Conservation (phyloP, 306 rosid genomes). For the Hippophae rhamnoides region DNA sequence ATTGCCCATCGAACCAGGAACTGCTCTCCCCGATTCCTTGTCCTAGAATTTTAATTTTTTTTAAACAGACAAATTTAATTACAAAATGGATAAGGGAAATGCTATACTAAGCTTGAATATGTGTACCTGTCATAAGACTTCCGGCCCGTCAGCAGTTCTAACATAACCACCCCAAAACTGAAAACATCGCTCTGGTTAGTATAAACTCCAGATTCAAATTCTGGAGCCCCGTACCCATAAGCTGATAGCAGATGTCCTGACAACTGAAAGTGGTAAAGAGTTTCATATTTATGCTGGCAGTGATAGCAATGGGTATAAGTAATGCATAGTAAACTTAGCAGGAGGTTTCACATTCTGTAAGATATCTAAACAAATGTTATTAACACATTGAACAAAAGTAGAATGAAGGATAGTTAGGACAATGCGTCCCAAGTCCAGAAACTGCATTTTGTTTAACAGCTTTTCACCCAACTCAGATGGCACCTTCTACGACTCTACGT, state of each 20-base stretch:
- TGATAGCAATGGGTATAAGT: not conserved
- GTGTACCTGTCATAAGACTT: conserved; percentile 71
- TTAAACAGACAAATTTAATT: not conserved
- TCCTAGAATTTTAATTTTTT: conserved; percentile 28
- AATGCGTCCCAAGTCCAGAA: not conserved
- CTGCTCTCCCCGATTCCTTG: conserved; percentile 69
- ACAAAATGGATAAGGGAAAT: not conserved
- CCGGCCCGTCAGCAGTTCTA: conserved; percentile 90
- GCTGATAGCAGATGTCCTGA: conserved; percentile 70
- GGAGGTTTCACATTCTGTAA: not conserved
- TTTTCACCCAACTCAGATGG: not conserved
- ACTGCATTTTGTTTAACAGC: not conserved
- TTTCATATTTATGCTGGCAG: conserved; percentile 9
- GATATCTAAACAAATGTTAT: not conserved
- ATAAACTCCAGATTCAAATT: conserved; percentile 83
- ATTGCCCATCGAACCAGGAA: conserved; percentile 87
- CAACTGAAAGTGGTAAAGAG: conserved; percentile 41
- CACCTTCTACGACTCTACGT: not conserved
- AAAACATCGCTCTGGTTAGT: conserved; percentile 73
- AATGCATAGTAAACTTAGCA: not conserved
- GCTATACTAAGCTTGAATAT: not conserved
- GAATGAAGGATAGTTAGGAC: not conserved
- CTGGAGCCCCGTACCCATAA: conserved; percentile 96
- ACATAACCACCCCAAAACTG: conserved; percentile 95
- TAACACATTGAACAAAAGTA: not conserved